These are phyloP conservation scores for Achaetomiella virescens DNA, from an alignment of 495 filamentous ascomycete species.

Conservation along the genomic window DNA sequence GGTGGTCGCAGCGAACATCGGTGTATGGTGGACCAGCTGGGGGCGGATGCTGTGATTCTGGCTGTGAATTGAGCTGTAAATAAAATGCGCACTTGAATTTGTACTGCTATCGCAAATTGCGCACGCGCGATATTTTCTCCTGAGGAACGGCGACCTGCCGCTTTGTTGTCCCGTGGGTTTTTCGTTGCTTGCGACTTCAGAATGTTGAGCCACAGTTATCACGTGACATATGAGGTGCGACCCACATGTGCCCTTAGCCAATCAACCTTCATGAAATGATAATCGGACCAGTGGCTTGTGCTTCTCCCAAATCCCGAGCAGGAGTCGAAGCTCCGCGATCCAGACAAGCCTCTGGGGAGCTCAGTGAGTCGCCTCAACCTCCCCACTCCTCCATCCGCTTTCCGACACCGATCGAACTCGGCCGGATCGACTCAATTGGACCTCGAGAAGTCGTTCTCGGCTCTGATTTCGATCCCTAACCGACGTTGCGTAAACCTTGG, in stretches of 20 bases:
- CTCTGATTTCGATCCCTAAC: not conserved
- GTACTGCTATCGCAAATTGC: too few species aligned
- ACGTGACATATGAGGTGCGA: not conserved
- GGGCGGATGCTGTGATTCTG: conserved; percentile 43
- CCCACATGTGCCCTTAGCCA: conserved; percentile 12
- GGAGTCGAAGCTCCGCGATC: conserved; percentile 15
- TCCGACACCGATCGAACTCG: not conserved
- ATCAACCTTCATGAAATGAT: conserved; percentile 27
- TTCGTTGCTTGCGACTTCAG: not conserved
- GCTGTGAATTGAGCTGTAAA: too few species aligned
- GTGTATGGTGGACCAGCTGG: conserved; percentile 89
- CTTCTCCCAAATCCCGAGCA: conserved; percentile 16
- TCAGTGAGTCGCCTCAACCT: conserved; percentile 21
- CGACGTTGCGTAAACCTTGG: not conserved
- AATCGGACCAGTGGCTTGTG: conserved; percentile 23
- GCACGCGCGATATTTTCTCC: too few species aligned
- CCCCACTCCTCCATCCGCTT: conserved; percentile 15
- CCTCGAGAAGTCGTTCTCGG: not conserved
- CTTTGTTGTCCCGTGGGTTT: too few species aligned
- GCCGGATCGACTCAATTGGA: not conserved
- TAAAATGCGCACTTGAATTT: not conserved
- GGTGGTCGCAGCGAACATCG: conserved; percentile 83
- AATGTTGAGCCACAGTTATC: not conserved
- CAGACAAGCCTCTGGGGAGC: conserved; percentile 24
- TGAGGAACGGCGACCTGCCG: too few species aligned